Percentiles rank a stretch among this genome's conserved stretches.
Evolutionary conservation across 495 filamentous ascomycete genomes (phyloP).

Genomic region (Penicillium tannophilum): DNA sequence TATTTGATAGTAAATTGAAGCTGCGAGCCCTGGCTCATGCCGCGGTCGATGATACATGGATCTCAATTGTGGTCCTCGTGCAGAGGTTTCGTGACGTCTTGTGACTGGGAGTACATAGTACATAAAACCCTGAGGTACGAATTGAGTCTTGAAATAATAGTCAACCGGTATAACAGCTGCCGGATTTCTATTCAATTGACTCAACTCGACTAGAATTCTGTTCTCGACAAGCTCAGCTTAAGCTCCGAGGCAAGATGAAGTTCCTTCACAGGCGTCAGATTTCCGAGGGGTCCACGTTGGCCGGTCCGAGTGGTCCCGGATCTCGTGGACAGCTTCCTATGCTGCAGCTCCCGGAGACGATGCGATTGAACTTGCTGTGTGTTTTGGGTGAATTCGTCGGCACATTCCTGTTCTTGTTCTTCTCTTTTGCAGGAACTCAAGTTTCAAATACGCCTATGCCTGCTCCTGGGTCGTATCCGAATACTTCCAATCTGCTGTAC

Average conservation of each 20-base stretch:
- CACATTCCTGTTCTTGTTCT: conserved; percentile 82
- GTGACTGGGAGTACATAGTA: background rate
- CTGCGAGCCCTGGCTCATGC: background rate
- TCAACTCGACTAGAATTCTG: background rate
- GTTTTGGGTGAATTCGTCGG: conserved; percentile 73
- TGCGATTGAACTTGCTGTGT: conserved; percentile 58
- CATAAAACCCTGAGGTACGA: conserved; percentile 7
- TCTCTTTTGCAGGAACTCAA: conserved; percentile 78
- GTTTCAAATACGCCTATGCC: conserved; percentile 59
- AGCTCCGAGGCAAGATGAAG: background rate
- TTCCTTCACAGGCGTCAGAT: conserved; percentile 16
- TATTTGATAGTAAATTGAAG: background rate
- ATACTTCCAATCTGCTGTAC: conserved; percentile 60
- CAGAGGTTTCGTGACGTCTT: conserved; percentile 22
- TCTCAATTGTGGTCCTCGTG: background rate
- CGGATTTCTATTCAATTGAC: background rate
- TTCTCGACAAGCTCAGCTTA: background rate
- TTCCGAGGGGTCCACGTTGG: conserved; percentile 18
- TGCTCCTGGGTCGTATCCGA: conserved; percentile 36
- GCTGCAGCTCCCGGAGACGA: conserved; percentile 38
- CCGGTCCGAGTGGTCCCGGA: conserved; percentile 7
- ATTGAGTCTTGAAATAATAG: background rate
- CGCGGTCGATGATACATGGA: conserved; percentile 24
- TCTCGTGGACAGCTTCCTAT: conserved; percentile 40
- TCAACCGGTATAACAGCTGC: no score